These are phyloP conservation scores for Wallacemonas sp. DNA, from an alignment of 208 protist species.

Conservation along the genomic window DNA sequence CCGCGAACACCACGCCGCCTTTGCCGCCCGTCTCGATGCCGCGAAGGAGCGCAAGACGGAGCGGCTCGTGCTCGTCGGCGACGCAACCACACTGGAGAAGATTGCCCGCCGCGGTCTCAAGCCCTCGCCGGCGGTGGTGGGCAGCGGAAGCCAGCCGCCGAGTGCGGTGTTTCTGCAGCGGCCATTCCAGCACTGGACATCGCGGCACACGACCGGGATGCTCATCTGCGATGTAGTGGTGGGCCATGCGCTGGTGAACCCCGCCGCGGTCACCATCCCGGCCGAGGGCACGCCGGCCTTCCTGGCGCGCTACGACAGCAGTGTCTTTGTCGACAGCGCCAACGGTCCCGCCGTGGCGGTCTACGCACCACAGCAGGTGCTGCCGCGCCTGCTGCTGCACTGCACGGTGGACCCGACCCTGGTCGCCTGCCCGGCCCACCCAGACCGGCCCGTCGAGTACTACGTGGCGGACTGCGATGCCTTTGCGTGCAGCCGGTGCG, in stretches of 20 bases:
- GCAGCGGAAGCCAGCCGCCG: neutral
- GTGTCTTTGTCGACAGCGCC: slow-evolving; percentile 40
- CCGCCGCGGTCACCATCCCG: slow-evolving; percentile 24
- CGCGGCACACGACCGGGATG: slow-evolving; percentile 37
- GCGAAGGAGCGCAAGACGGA: slow-evolving; percentile 36
- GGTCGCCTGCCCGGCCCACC: slow-evolving; percentile 64
- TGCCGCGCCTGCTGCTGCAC: slow-evolving; percentile 65
- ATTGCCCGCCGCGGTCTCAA: slow-evolving; percentile 9
- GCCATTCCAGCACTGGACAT: slow-evolving; percentile 51
- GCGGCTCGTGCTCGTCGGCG: slow-evolving; percentile 63
- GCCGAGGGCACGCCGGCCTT: slow-evolving; percentile 34
- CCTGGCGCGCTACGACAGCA: slow-evolving; percentile 56
- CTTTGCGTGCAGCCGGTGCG: slow-evolving; percentile 79
- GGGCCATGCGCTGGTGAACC: slow-evolving; percentile 37
- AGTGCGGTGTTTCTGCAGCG: slow-evolving; percentile 44
- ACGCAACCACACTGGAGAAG: slow-evolving; percentile 20
- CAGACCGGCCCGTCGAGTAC: slow-evolving; percentile 66
- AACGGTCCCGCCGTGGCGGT: slow-evolving; percentile 51
- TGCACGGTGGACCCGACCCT: slow-evolving; percentile 59
- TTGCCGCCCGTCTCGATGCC: slow-evolving; percentile 27
- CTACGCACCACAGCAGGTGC: slow-evolving; percentile 52
- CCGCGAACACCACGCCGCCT: slow-evolving; percentile 56
- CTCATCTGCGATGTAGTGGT: slow-evolving; percentile 78
- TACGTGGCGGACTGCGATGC: slow-evolving; percentile 53
- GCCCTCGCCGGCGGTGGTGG: neutral